Evolutionary conservation across 768 basidiomycete species (phyloP), one percentile per base, ranked within the genome.

Genomic region (Tylopilus plumbeoviolaceoides): DNA sequence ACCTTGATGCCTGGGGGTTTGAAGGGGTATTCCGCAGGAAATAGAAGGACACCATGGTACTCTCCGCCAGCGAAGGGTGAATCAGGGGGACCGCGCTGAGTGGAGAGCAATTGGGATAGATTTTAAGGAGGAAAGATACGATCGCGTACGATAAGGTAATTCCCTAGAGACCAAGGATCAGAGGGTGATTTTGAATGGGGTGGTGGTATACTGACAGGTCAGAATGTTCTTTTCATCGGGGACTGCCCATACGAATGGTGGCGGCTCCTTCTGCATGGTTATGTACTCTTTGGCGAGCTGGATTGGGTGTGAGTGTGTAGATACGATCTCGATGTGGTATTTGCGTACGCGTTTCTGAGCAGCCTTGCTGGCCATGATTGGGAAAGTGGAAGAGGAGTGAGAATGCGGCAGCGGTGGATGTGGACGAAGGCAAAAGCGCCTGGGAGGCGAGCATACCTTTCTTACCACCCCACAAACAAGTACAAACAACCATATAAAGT

Each of bases 201-300:
- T 18, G 28, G 18, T 25, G 45, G 30, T 5, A 44, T 17, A 78
- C 93, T 72, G 68, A 97, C 94, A 98, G 50, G 82, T 93, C 47
- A 98, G 70, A 62, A 98, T 95, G 70, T 98, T 95, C 84, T 94
- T 94, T 80, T 98, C 95, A 63, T 97, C 94, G 14, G 95, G 95
- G 28, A 80, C 80, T 36, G 95, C 95, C 87, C 90, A 95, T 20
- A 98, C 86, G 70, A 94, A 98, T 55, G 95, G 95, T 1, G 95
- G 95, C 14, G 95, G 92, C 55, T 89, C 86, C 65, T 75, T 87
- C 73, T 95, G 92, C 90, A 98, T 95, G 45, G 81, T 75, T 62
- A 89, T 82, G 72, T 87, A 94, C 76, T 98, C 95, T 72, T 95
- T 93, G 33, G 78, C 75, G n/a, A n/a, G n/a, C n/a, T n/a, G 56